Conservation (phyloP, 345 rosid genomes). For the Orychophragmus violaceus region DNA sequence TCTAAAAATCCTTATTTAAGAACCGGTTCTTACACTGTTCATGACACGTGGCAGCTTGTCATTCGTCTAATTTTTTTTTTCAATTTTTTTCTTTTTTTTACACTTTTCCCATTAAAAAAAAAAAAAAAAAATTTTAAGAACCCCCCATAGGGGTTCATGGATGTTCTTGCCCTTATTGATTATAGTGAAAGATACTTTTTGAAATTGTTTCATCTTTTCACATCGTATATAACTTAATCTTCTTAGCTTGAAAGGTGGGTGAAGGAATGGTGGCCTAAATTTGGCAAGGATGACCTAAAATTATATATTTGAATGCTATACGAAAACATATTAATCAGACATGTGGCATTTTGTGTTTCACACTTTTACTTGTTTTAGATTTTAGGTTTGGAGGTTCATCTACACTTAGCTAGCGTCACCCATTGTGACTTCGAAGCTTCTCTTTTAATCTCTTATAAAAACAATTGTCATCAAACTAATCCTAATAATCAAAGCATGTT, state of each 20-base stretch:
- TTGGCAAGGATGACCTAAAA: slow-evolving; percentile 13
- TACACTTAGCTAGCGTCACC: slow-evolving; percentile 22
- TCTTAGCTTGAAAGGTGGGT: slow-evolving; percentile 3
- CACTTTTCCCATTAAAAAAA: too few species aligned
- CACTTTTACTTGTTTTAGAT: slow-evolving; percentile 2
- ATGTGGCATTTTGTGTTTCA: slow-evolving; percentile 21
- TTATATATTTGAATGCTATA: neutral
- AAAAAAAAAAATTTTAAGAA: too few species aligned
- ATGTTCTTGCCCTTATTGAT: too few species aligned
- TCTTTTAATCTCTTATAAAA: neutral
- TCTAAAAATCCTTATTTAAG: too few species aligned
- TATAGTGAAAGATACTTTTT: neutral
- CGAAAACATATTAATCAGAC: slow-evolving; percentile 6
- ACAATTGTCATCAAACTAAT: neutral
- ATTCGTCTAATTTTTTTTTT: too few species aligned
- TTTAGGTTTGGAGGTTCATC: slow-evolving; percentile 33
- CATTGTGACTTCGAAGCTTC: slow-evolving; percentile 3
- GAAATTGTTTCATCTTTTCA: neutral
- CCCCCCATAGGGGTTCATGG: too few species aligned
- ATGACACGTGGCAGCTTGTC: too few species aligned
- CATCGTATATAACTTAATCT: neutral
- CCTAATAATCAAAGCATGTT: slow-evolving; percentile 12
- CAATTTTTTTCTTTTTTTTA: too few species aligned
- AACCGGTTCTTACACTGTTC: too few species aligned
- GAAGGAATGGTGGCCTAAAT: slow-evolving; percentile 18